Evolutionary conservation across 2,329 filamentous ascomycete genomes (phyloP).

Genomic region (Didymella arachidicola): DNA sequence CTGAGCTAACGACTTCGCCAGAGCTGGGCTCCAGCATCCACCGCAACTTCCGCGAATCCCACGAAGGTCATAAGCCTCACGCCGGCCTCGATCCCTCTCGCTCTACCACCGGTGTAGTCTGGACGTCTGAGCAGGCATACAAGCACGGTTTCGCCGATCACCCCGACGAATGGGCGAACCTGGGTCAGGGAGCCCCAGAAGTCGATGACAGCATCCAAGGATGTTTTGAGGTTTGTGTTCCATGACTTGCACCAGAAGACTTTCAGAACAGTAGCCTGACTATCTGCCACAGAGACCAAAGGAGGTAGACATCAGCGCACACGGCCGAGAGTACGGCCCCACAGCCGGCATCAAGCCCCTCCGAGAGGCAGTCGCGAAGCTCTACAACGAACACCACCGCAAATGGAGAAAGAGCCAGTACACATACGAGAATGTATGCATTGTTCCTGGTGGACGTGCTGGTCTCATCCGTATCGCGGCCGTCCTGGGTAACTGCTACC

Average conservation of each 20-base stretch:
- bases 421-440: constrained; percentile 96
- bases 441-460: constrained; percentile 91
- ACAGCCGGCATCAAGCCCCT: constrained; percentile 93
- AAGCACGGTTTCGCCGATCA: constrained; percentile 86
- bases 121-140: constrained; percentile 86
- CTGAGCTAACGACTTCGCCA: neutral
- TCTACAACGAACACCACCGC: constrained; percentile 94
- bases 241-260: neutral
- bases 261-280: too few relatives aligned
- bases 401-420: constrained; percentile 88
- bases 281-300: constrained; percentile 62
- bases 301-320: constrained; percentile 77
- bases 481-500: constrained; percentile 88
- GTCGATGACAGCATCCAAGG: constrained; percentile 92
- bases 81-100: constrained; percentile 88
- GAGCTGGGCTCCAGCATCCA: constrained; percentile 51
- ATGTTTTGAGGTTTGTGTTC: neutral
- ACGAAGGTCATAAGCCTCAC: constrained; percentile 89
- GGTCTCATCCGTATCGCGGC: constrained; percentile 94
- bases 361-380: constrained; percentile 83
- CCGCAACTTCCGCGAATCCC: constrained; percentile 85
- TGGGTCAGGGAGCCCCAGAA: constrained; percentile 92
- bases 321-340: constrained; percentile 85
- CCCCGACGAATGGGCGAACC: constrained; percentile 85
- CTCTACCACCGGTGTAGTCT: constrained; percentile 92